phyloP scores from a whole-genome alignment of 2,329 filamentous ascomycete genomes.

The Fusarium odoratissimum region DNA sequence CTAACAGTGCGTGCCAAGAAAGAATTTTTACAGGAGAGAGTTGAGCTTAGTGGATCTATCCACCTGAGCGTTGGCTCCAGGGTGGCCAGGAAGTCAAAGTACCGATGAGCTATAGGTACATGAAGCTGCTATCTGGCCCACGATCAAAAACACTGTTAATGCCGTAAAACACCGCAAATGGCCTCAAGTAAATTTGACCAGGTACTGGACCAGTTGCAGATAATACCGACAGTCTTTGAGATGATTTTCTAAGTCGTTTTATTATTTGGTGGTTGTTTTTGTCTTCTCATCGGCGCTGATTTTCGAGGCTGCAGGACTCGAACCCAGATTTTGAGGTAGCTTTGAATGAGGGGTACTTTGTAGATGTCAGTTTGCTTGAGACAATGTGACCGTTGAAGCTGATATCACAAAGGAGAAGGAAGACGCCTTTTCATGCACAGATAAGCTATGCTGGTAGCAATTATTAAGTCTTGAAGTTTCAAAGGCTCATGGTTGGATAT shows the following conservation, averaged over 20 bases:
- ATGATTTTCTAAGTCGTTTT: fast-evolving
- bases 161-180: not conserved
- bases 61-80: slow-evolving; percentile 21
- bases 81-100: not conserved
- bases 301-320: not conserved
- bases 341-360: not conserved
- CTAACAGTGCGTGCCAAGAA: too few species aligned
- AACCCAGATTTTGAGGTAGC: not conserved
- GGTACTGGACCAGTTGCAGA: fast-evolving
- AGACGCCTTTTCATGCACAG: not conserved
- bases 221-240: fast-evolving
- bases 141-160: not conserved
- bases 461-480: fast-evolving
- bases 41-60: slow-evolving; percentile 13
- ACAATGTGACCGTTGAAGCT: slow-evolving; percentile 5
- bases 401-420: not conserved
- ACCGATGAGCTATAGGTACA: not conserved
- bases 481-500: not conserved
- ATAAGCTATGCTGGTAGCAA: not conserved
- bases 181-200: too few species aligned
- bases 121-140: not conserved
- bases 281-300: not conserved
- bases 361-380: not conserved
- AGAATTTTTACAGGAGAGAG: too few species aligned
- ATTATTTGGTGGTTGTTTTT: not conserved